These are phyloP conservation scores for Cytospora piceae DNA, from an alignment of 2,329 filamentous ascomycete species.

Conservation along the genomic window DNA sequence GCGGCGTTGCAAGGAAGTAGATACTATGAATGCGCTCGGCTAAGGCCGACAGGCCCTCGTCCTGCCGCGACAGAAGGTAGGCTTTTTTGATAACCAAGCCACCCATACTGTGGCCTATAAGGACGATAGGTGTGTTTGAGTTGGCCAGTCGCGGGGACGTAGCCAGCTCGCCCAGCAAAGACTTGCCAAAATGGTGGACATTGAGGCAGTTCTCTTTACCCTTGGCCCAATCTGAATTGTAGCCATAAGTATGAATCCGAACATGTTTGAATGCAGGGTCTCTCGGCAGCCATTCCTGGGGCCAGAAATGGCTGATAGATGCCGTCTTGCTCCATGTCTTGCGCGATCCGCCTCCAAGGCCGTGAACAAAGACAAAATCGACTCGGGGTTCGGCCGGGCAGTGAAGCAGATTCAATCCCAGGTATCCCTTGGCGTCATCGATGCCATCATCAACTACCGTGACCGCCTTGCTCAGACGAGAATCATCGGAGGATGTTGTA, in stretches of 20 bases:
- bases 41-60: slow-evolving; percentile 27
- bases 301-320: slow-evolving; percentile 42
- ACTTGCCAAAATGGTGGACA: slow-evolving; percentile 40
- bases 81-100: slow-evolving; percentile 42
- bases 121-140: slow-evolving; percentile 35
- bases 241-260: slow-evolving; percentile 41
- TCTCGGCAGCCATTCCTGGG: slow-evolving; percentile 42
- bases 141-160: slow-evolving; percentile 33
- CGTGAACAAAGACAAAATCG: slow-evolving; percentile 47
- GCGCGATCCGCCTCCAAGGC: slow-evolving; percentile 43
- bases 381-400: slow-evolving; percentile 33
- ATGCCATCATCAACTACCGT: too few species aligned
- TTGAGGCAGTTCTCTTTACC: too few species aligned
- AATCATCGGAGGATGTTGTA: too few species aligned
- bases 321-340: slow-evolving; percentile 43
- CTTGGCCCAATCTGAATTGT: slow-evolving; percentile 31
- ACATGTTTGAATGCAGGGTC: slow-evolving; percentile 37
- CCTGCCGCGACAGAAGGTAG: slow-evolving; percentile 36
- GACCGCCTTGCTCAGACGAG: too few species aligned
- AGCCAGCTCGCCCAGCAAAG: slow-evolving; percentile 36
- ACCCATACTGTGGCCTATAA: slow-evolving; percentile 43
- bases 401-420: slow-evolving; percentile 34
- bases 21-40: slow-evolving; percentile 35
- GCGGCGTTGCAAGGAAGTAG: slow-evolving; percentile 40
- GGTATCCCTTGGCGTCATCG: slow-evolving; percentile 21